These are phyloP conservation scores for Mortierella sp. DNA, from an alignment of 371 early-diverging fungal species.

Conservation along the genomic window DNA sequence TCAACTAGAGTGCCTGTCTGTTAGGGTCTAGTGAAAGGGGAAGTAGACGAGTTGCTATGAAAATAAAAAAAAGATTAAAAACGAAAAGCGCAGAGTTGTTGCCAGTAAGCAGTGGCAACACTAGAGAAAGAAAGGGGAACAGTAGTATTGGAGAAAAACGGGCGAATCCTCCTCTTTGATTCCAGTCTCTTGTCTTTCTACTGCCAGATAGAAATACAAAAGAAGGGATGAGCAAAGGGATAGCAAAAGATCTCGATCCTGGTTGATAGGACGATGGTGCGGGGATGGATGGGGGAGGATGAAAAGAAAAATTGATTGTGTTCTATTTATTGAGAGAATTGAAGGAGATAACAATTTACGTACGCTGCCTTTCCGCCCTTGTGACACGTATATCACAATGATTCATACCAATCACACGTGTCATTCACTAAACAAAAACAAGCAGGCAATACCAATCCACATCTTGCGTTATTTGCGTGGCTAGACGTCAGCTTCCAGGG, in stretches of 20 bases:
- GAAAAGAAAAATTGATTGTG: slow-evolving; percentile 2
- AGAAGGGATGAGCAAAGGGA: background rate
- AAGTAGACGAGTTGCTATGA: background rate
- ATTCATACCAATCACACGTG: too few relatives aligned
- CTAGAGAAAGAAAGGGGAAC: too few relatives aligned
- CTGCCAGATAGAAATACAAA: slow-evolving; percentile 13
- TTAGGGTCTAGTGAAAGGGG: slow-evolving; percentile 48
- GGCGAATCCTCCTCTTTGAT: slow-evolving; percentile 4
- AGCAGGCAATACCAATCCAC: too few relatives aligned
- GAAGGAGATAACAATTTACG: too few relatives aligned
- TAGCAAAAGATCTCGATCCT: too few relatives aligned
- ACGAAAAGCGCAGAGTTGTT: background rate
- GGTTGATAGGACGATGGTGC: background rate
- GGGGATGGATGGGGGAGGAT: background rate
- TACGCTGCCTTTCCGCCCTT: too few relatives aligned
- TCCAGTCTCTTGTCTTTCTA: too few relatives aligned
- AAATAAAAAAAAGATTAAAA: slow-evolving; percentile 3
- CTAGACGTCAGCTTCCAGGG: too few relatives aligned
- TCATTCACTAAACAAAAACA: too few relatives aligned
- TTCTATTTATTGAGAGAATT: too few relatives aligned
- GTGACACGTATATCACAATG: too few relatives aligned
- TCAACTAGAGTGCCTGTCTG: slow-evolving; percentile 53
- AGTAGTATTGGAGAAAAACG: background rate
- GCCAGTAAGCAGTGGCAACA: background rate
- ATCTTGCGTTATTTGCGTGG: too few relatives aligned